Conservation (phyloP, 495 filamentous ascomycete species). For the Penicillium canescens region DNA sequence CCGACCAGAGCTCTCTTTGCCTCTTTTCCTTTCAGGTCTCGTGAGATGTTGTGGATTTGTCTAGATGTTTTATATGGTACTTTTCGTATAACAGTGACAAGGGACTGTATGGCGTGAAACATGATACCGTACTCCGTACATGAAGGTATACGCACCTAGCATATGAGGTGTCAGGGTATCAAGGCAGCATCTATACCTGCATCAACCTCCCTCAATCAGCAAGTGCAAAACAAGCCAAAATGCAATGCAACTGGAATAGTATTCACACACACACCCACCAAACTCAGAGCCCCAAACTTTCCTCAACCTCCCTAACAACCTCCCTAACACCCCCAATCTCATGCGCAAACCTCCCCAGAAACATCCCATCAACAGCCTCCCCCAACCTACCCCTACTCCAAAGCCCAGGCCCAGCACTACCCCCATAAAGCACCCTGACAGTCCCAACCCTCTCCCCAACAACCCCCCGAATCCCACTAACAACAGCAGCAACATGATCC, state of each 20-base stretch:
- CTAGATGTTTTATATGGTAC: slow-evolving; percentile 9
- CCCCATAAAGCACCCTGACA: slow-evolving; percentile 74
- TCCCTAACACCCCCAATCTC: slow-evolving; percentile 64
- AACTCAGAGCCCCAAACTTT: slow-evolving; percentile 11
- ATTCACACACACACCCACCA: too few relatives aligned
- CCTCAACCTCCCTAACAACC: slow-evolving; percentile 69
- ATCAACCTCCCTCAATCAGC: slow-evolving; percentile 10
- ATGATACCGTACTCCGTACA: slow-evolving; percentile 8
- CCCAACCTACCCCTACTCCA: slow-evolving; percentile 60
- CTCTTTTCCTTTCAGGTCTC: neutral
- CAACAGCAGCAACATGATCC: slow-evolving; percentile 72
- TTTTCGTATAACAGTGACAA: slow-evolving; percentile 25
- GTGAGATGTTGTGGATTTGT: neutral
- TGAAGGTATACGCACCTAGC: neutral
- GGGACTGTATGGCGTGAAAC: slow-evolving; percentile 23
- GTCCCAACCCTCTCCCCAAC: slow-evolving; percentile 45
- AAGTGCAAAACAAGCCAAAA: neutral
- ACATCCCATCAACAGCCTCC: slow-evolving; percentile 76
- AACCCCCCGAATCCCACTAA: slow-evolving; percentile 55
- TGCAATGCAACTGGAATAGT: too few relatives aligned
- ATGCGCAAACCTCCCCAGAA: slow-evolving; percentile 80
- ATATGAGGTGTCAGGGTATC: neutral
- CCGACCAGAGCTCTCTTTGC: slow-evolving; percentile 10
- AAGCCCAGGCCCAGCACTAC: slow-evolving; percentile 75
- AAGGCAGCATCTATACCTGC: neutral